Conservation (phyloP, 2,329 filamentous ascomycete genomes). For the Phialocephala subalpina region DNA sequence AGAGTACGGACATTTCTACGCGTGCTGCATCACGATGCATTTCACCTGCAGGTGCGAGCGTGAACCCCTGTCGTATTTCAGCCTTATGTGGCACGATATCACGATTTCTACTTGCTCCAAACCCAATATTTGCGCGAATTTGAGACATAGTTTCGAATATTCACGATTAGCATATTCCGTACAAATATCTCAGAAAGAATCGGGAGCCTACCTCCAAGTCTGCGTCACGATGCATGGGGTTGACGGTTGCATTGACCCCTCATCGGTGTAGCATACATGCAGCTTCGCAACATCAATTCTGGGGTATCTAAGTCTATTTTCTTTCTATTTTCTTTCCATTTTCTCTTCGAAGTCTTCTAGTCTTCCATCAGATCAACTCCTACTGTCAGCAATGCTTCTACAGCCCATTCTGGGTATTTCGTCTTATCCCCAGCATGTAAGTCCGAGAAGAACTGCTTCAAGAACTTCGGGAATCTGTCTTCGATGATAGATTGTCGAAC, state of each 20-base stretch:
- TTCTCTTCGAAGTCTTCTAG: constrained; percentile 15
- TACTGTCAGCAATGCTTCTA: constrained; percentile 80
- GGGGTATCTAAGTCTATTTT: constrained; percentile 30
- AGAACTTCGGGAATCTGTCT: constrained; percentile 80
- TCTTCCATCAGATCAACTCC: constrained; percentile 73
- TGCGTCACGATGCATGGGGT: background rate
- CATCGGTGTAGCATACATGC: background rate
- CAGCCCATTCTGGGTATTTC: constrained; percentile 83
- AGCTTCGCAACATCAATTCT: constrained; percentile 25
- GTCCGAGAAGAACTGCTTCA: constrained; percentile 79
- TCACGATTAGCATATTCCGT: background rate
- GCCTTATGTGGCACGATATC: constrained; percentile 14
- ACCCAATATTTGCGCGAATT: background rate
- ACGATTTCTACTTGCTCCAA: background rate
- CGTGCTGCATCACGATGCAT: constrained; percentile 19
- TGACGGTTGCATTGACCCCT: background rate
- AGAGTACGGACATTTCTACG: constrained; percentile 1
- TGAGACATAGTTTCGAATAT: constrained; percentile 7
- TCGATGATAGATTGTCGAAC: constrained; percentile 81
- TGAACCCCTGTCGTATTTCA: constrained; percentile 18
- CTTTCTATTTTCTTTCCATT: constrained; percentile 13
- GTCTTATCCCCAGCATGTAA: constrained; percentile 70
- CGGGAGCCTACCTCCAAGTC: background rate
- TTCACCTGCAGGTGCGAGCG: constrained; percentile 2
- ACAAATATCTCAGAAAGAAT: background rate